Evolutionary conservation across 2,329 filamentous ascomycete genomes (phyloP).

Genomic region (Botrytis galanthina): DNA sequence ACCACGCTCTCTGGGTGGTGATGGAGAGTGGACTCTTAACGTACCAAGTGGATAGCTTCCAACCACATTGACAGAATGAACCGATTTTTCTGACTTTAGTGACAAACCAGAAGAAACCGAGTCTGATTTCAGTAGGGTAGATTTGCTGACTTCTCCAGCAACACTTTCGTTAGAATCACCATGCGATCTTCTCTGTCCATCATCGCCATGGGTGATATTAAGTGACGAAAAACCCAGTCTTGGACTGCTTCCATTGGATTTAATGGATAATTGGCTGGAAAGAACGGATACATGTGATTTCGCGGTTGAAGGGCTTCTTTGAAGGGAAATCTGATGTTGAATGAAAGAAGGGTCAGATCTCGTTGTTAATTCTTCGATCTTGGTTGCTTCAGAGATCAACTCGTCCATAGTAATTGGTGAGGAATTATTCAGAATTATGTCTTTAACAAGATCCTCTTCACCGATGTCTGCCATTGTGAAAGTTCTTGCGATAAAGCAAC

Average conservation of each 20-base stretch:
- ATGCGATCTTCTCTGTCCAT: constrained; percentile 21
- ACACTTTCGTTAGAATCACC: constrained; percentile 24
- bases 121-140: constrained; percentile 30
- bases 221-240: constrained; percentile 20
- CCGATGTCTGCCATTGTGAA: constrained; percentile 23
- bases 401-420: constrained; percentile 23
- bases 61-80: constrained; percentile 37
- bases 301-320: constrained; percentile 31
- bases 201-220: constrained; percentile 19
- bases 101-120: constrained; percentile 27
- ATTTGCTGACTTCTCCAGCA: constrained; percentile 22
- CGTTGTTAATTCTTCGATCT: constrained; percentile 3
- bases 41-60: constrained; percentile 44
- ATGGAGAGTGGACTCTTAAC: constrained; percentile 42
- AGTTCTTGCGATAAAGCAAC: not conserved
- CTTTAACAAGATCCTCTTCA: constrained; percentile 13
- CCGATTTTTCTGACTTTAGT: constrained; percentile 32
- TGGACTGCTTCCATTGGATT: constrained; percentile 27
- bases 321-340: constrained; percentile 32
- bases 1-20: constrained; percentile 26
- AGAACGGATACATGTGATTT: constrained; percentile 29
- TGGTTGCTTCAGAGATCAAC: constrained; percentile 19
- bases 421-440: not conserved
- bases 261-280: constrained; percentile 30
- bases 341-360: constrained; percentile 30